Evolutionary conservation across 2,329 filamentous ascomycete species (phyloP).

Genomic region (Aspergillus sp.): DNA sequence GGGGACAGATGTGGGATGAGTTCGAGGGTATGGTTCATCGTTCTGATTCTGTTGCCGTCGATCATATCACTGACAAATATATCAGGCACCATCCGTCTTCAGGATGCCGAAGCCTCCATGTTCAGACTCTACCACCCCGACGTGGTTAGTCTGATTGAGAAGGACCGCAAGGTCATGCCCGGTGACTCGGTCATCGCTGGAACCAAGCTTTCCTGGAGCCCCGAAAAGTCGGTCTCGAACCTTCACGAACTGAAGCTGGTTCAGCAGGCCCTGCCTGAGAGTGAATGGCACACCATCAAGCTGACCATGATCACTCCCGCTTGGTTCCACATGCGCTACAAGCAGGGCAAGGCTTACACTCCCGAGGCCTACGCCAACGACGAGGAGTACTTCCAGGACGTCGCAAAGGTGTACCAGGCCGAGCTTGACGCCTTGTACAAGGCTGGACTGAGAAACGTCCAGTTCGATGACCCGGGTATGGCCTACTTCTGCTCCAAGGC

Average conservation of each 20-base stretch:
- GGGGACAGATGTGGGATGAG: conserved; percentile 8
- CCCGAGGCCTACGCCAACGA: conserved; percentile 1
- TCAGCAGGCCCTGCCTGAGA: conserved; percentile 1
- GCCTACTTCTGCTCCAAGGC: conserved; percentile 4
- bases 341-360: conserved; percentile 4
- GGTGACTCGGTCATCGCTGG: conserved; percentile 30
- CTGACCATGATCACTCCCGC: conserved; percentile 7
- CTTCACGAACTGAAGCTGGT: conserved; percentile 3
- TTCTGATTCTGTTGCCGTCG: neutral
- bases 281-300: conserved; percentile 3
- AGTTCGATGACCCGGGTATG: conserved; percentile 5
- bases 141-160: conserved; percentile 29
- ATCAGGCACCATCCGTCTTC: conserved; percentile 27
- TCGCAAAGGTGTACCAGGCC: conserved; percentile 1
- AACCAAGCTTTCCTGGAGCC: conserved; percentile 25
- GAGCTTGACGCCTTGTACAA: neutral
- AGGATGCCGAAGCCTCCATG: conserved; percentile 29
- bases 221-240: conserved; percentile 20
- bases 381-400: conserved; percentile 1
- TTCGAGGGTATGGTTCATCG: conserved; percentile 1
- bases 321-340: conserved; percentile 7
- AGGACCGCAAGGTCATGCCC: conserved; percentile 30
- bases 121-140: conserved; percentile 31
- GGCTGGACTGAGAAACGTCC: conserved; percentile 3
- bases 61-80: neutral